Base-by-base conservation (phyloP, 2,329 filamentous ascomycete genomes). In the Elsinoe australis region DNA sequence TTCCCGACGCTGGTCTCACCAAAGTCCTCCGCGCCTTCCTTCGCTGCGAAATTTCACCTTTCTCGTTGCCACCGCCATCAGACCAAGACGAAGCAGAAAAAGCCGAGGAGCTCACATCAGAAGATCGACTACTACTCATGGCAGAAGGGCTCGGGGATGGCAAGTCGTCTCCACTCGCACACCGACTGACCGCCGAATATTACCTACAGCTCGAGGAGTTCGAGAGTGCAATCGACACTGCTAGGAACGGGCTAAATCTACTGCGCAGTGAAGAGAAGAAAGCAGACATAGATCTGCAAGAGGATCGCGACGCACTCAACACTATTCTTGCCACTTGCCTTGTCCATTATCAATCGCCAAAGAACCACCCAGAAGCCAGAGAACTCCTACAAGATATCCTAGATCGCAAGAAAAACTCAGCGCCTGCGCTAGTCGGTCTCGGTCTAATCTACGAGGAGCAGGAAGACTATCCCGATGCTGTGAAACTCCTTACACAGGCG, bases 371-470 rank as follows among this genome's bases (percentile, higher is more conserved):
- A 14, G 90, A 96, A 67, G 89, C 92, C 2, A 90, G 87, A 61
- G 66, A 67, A n/a, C 73, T 95, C 0, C 96, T 98, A 56, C 82
- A 95, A 56, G 77, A 77, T 22, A 85, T 96, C 4, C 73, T 98
- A 1, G 71, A 78, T 39, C 78, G 84, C 19, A 87, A 94, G 49
- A 75, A 81, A 1, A 79, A 78, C 2, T 89, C 85, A 0, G 94
- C 88, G 0, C 70, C 80, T 22, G 89, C 89, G 2, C 71, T 98
- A 52, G 85, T 96, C 36, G 92, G 92, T 0, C 80, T 95, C 26
- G 94, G 92, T 1, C 68, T 96, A 18, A 90, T 98, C 32, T 83
- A 89, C 38, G 88, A 95, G 64, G 92, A 96, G 58, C 88, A 95
- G 55, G 84, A 95, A 58, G 85, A 96, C 53, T 95, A 86, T 58